Evolutionary conservation across 169 alveolate genomes (phyloP), one percentile per base, ranked within the genome.

Genomic region (Cryptosporidium ryanae): DNA sequence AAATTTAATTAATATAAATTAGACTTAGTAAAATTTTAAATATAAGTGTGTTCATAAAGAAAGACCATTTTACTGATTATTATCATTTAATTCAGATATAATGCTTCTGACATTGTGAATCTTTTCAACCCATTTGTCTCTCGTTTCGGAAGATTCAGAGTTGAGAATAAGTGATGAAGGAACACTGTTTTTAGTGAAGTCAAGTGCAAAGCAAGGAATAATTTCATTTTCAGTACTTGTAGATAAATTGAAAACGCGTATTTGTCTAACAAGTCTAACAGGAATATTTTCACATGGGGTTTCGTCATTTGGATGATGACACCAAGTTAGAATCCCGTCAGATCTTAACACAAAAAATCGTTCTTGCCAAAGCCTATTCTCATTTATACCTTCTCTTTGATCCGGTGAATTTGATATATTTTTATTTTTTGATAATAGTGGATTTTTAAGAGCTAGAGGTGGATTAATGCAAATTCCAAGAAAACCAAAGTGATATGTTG

Each of bases 401-500:
- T 32, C 2, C 10, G 46, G 23, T 21, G 63, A 34, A 6, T 59
- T 59, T 3, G 44, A 38, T 1, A 29, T 18, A 6, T 57, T 27
- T 44, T 70, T 70, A 13, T 70, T 59, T 12, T 68, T 17, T 68
- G 44, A 65, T 25, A 65, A 68, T 32, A 76, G 52, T 34, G 87
- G 87, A 13, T 76, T 76, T 55, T 59, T 63, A 34, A 76, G 71
- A 43, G 71, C 87, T 38, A 59, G 25, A 38, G 87, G 71, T 21
- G 87, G 87, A 76, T 76, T 76, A 25, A 76, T 43, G 59, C 87
- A 76, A 38, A 76, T 76, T 13, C 71, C 71, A 7, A 76, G 46
- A 38, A 76, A 76, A 15, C 87, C 87, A 59, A 76, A 76, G 44
- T 76, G 87, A 76, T 76, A 76, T 23, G 87, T 76, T 27, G 87